phyloP scores from a whole-genome alignment of 2,329 filamentous ascomycete genomes.

The Colletotrichum abscissum region DNA sequence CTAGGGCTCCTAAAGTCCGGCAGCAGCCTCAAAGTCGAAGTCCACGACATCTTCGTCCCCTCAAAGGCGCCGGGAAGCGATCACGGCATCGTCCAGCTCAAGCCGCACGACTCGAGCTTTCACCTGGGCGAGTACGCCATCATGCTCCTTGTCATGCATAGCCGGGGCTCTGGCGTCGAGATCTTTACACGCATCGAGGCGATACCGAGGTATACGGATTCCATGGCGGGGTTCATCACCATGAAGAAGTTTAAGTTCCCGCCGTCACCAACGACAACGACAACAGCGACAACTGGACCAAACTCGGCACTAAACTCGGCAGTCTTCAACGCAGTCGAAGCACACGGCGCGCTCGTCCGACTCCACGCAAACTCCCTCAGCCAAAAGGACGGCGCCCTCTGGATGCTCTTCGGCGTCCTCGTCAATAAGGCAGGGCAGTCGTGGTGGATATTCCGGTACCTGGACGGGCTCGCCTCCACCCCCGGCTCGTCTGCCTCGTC shows the following conservation, averaged over 20 bases:
- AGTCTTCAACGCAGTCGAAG: background rate
- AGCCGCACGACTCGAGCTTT: background rate
- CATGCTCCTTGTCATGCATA: slow-evolving; percentile 13
- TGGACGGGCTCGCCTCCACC: background rate
- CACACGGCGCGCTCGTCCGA: slow-evolving; percentile 2
- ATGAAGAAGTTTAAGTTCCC: slow-evolving; percentile 7
- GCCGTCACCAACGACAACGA: background rate
- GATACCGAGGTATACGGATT: slow-evolving; percentile 15
- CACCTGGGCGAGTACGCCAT: slow-evolving; percentile 18
- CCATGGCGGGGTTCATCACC: slow-evolving; percentile 10
- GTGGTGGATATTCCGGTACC: slow-evolving; percentile 8
- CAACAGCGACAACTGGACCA: no score
- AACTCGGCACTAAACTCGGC: background rate
- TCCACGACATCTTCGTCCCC: slow-evolving; percentile 21
- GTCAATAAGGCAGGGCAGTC: background rate
- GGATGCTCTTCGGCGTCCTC: background rate
- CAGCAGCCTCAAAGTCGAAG: background rate
- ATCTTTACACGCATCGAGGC: slow-evolving; percentile 5
- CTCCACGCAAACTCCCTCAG: background rate
- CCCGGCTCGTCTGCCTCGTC: background rate
- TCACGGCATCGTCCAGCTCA: background rate
- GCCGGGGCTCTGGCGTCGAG: background rate
- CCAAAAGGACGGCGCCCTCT: background rate
- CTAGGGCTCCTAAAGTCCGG: background rate
- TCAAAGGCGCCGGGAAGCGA: background rate